phyloP scores from a whole-genome alignment of 2,329 filamentous ascomycete species.

The Fusarium sp. region DNA sequence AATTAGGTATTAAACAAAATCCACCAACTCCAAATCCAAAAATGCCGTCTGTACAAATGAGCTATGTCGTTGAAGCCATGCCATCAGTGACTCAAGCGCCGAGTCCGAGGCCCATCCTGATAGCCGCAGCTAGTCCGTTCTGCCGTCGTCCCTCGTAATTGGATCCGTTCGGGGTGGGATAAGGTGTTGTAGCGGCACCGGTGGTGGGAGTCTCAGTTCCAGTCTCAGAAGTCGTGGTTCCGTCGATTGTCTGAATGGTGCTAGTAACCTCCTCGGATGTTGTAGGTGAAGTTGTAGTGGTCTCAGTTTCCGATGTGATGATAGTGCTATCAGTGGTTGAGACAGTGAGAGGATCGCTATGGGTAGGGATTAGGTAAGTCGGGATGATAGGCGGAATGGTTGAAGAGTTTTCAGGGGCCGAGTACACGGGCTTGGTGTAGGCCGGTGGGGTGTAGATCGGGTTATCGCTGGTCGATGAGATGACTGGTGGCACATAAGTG shows the following conservation, averaged over 20 bases:
- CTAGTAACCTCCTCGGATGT: not conserved
- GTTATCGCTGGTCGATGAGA: slow-evolving; percentile 3
- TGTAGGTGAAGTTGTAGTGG: not conserved
- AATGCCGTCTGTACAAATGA: slow-evolving; percentile 37
- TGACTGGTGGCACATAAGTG: too few relatives aligned
- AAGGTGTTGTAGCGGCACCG: slow-evolving; percentile 20
- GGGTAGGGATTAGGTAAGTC: too few relatives aligned
- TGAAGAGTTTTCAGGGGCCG: slow-evolving; percentile 26
- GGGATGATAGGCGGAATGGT: slow-evolving; percentile 16
- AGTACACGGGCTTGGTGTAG: slow-evolving; percentile 25
- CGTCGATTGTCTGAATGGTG: not conserved
- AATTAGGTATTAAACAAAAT: slow-evolving; percentile 38
- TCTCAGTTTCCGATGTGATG: slow-evolving; percentile 15
- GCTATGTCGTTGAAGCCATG: slow-evolving; percentile 14
- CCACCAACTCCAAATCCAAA: slow-evolving; percentile 32
- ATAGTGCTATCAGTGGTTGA: slow-evolving; percentile 10
- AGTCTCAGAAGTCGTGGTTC: not conserved
- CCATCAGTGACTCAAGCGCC: slow-evolving; percentile 9
- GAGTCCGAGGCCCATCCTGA: slow-evolving; percentile 18
- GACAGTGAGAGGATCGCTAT: not conserved
- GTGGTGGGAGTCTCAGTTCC: slow-evolving; percentile 1
- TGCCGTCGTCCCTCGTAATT: slow-evolving; percentile 4
- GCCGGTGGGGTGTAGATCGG: slow-evolving; percentile 27
- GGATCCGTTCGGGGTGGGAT: slow-evolving; percentile 16
- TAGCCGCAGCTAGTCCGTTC: not conserved